These are phyloP conservation scores for Hypoxylon sp. DNA, from an alignment of 2,329 filamentous ascomycete species.

Conservation along the genomic window DNA sequence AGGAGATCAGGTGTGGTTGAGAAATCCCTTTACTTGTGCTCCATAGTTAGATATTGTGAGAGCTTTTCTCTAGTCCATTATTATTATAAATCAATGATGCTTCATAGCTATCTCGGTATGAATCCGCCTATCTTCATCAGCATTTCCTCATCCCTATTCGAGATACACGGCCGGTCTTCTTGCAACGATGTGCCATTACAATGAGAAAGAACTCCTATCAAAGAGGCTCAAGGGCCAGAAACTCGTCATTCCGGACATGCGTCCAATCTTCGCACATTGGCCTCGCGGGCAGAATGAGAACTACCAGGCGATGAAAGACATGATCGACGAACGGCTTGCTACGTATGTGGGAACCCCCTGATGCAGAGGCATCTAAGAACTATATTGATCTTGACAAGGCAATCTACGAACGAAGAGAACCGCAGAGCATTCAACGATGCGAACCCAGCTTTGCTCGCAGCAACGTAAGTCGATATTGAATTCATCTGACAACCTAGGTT, in stretches of 20 bases:
- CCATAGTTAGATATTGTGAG: background rate
- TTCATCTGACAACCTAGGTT: background rate
- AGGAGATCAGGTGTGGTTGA: background rate
- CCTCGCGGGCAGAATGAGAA: slow-evolving; percentile 42
- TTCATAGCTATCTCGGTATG: background rate
- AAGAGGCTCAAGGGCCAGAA: slow-evolving; percentile 46
- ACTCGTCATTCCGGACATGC: slow-evolving; percentile 48
- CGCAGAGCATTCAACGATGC: slow-evolving; percentile 40
- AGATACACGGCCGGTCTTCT: background rate
- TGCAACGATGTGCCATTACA: slow-evolving; percentile 37
- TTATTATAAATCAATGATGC: background rate
- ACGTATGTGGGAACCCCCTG: slow-evolving; percentile 30
- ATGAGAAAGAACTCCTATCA: slow-evolving; percentile 42
- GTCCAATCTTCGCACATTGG: slow-evolving; percentile 48
- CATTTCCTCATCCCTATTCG: background rate
- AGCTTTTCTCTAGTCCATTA: background rate
- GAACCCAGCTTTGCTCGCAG: slow-evolving; percentile 47
- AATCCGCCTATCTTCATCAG: background rate
- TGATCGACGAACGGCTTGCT: slow-evolving; percentile 40
- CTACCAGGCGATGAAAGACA: slow-evolving; percentile 40
- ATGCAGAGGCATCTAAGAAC: background rate
- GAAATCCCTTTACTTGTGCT: no score
- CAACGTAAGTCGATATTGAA: slow-evolving; percentile 39
- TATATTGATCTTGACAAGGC: slow-evolving; percentile 25
- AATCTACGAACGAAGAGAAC: slow-evolving; percentile 30